These are phyloP conservation scores for Gastrolobium villosum DNA, from an alignment of 306 rosid genomes.

Conservation along the genomic window DNA sequence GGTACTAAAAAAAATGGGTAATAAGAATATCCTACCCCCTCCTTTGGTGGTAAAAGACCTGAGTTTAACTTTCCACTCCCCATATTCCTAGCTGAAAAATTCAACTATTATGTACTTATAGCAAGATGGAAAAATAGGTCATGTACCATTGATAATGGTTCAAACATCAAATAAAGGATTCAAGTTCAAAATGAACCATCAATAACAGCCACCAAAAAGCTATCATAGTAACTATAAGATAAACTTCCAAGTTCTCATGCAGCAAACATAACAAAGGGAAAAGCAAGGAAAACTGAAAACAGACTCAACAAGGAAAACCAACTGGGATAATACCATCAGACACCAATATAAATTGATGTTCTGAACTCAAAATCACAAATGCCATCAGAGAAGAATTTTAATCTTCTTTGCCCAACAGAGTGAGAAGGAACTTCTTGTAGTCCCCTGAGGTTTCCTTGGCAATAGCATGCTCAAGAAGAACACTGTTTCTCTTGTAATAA, in stretches of 20 bases:
- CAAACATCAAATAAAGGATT: slow-evolving; percentile 9
- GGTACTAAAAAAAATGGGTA: too few relatives aligned
- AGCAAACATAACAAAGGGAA: neutral
- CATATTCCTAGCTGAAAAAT: too few relatives aligned
- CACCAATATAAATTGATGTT: neutral
- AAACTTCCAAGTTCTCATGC: slow-evolving; percentile 24
- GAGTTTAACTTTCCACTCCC: too few relatives aligned
- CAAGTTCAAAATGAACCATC: neutral
- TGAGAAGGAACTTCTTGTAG: slow-evolving; percentile 52
- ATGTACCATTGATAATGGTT: slow-evolving; percentile 2
- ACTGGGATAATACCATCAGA: neutral
- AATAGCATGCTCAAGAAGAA: slow-evolving; percentile 68
- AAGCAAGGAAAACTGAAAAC: slow-evolving; percentile 28
- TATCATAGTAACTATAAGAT: neutral
- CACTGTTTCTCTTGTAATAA: slow-evolving; percentile 65
- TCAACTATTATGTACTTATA: too few relatives aligned
- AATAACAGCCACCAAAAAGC: slow-evolving; percentile 13
- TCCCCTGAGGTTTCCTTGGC: slow-evolving; percentile 67
- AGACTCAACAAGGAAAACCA: slow-evolving; percentile 32
- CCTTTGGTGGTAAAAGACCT: neutral
- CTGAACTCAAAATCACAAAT: slow-evolving; percentile 35
- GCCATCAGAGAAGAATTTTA: slow-evolving; percentile 5
- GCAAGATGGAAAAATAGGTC: neutral
- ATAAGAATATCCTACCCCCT: too few relatives aligned
- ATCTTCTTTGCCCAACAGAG: slow-evolving; percentile 48